Evolutionary conservation across 345 rosid genomes (phyloP).

Genomic region (Gossypium bickii): DNA sequence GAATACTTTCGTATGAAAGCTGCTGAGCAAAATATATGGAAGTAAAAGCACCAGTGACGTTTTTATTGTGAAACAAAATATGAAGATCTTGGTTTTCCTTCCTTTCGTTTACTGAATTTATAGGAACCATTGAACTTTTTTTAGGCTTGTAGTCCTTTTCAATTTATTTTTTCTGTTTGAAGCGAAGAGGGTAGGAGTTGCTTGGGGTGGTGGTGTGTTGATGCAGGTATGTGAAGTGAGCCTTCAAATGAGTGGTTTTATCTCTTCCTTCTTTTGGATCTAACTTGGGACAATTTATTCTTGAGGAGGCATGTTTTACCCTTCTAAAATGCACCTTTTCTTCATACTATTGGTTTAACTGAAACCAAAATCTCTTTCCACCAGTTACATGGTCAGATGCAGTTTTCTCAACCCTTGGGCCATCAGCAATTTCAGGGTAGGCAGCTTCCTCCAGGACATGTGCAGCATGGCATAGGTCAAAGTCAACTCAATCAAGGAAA

Average conservation of each 20-base stretch:
- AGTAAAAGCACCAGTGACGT: not conserved
- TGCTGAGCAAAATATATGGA: not conserved
- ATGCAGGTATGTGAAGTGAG: not conserved
- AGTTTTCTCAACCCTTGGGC: constrained; percentile 76
- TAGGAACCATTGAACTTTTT: not conserved
- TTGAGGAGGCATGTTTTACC: not conserved
- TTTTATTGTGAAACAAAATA: not conserved
- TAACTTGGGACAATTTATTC: not conserved
- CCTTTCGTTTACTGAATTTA: not conserved
- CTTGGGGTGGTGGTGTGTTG: not conserved
- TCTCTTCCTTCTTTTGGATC: not conserved
- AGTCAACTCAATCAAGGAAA: constrained; percentile 75
- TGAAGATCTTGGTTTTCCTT: no score
- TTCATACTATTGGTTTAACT: not conserved
- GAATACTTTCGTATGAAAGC: no score
- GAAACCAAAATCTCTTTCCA: constrained; percentile 11
- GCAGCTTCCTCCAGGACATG: constrained; percentile 69
- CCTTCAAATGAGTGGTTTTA: not conserved
- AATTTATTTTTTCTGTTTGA: not conserved
- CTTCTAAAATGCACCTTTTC: not conserved
- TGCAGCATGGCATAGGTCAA: constrained; percentile 83
- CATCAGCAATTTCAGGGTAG: constrained; percentile 89
- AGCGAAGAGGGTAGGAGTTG: not conserved
- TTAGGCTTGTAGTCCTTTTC: not conserved
- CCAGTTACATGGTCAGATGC: constrained; percentile 84